phyloP scores from a whole-genome alignment of 306 rosid species.

The Dalbergia cochinchinensis region DNA sequence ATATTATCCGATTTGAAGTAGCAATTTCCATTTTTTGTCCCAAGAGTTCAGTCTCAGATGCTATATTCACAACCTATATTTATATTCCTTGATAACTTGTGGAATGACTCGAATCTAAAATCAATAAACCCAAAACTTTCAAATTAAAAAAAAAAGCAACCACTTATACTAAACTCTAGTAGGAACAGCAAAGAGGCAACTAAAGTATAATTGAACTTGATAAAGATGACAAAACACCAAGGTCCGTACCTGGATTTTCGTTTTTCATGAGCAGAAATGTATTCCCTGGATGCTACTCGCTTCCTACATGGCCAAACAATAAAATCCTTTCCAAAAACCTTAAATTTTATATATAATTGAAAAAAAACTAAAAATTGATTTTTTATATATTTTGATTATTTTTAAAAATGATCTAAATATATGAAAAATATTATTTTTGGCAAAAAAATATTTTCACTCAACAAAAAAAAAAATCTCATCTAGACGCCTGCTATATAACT shows the following conservation, averaged over 20 bases:
- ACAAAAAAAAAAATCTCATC: too few species aligned
- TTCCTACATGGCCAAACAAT: conserved; percentile 69
- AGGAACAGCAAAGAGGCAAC: background rate
- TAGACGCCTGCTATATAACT: too few species aligned
- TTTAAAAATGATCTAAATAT: too few species aligned
- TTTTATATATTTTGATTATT: too few species aligned
- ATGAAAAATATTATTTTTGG: too few species aligned
- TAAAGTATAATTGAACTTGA: background rate
- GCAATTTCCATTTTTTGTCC: background rate
- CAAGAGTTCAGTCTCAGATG: conserved; percentile 1
- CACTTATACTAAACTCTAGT: conserved; percentile 12
- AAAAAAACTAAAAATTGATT: too few species aligned
- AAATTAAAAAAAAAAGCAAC: conserved; percentile 13
- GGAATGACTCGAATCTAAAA: conserved; percentile 34
- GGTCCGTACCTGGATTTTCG: conserved; percentile 63
- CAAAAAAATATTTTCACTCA: too few species aligned
- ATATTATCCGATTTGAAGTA: conserved; percentile 7
- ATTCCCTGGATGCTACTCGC: conserved; percentile 66
- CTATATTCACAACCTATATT: conserved; percentile 16
- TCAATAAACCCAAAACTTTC: background rate
- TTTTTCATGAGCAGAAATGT: conserved; percentile 49
- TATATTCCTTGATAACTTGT: conserved; percentile 22
- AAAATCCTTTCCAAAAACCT: conserved; percentile 48
- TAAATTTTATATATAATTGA: too few species aligned
- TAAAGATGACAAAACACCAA: conserved; percentile 5